Base-by-base conservation (phyloP, 768 basidiomycete species). In the Leccinum fibrillosum region DNA sequence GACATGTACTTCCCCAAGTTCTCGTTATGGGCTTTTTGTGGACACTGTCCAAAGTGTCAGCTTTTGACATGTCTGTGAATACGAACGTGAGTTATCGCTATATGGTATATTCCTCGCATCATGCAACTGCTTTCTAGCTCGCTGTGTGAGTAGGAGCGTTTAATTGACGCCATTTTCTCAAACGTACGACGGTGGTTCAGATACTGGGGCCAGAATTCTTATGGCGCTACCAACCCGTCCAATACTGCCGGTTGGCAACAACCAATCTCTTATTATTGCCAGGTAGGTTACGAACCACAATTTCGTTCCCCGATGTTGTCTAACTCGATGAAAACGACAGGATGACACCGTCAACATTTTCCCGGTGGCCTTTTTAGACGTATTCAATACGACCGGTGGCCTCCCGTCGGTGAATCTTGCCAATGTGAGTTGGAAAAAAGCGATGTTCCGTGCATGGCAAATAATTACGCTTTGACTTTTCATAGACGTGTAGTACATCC, bases 351-450 rank as follows among this genome's bases (percentile, higher is more conserved):
- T 86, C 45, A 75, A 88, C 61, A 80, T 75, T 13, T 74, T 88
- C 54, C 86, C 86, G 0, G 60, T 89, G 47, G 85, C 86, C 3
- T 88, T 87, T 67, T 54, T 89, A 44, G 73, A 84, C 62, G 74
- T 78, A 44, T 88, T 84, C 73, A 84, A 83, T 68, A 77, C 78
- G 15, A 74, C 78, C 5, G 86, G 83, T 3, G 83, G 80, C 25
- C 62, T 81, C 1, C 88, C 88, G 3, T 80, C 82, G 35, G 72
- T 89, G 55, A 77, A 89, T 69, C 68, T 89, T 30, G 78, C 85
- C 11, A 86, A 86, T 65, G 86, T 82, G 54, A 61, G 75, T 5
- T 39, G 39, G 34, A 32, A n/a, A n/a, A 39, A n/a, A n/a, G 17
- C 9, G 17, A 25, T 3, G 8, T 19, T 49, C 6, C 12, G 2